phyloP scores from a whole-genome alignment of 345 rosid species.

The Mercurialis annua region DNA sequence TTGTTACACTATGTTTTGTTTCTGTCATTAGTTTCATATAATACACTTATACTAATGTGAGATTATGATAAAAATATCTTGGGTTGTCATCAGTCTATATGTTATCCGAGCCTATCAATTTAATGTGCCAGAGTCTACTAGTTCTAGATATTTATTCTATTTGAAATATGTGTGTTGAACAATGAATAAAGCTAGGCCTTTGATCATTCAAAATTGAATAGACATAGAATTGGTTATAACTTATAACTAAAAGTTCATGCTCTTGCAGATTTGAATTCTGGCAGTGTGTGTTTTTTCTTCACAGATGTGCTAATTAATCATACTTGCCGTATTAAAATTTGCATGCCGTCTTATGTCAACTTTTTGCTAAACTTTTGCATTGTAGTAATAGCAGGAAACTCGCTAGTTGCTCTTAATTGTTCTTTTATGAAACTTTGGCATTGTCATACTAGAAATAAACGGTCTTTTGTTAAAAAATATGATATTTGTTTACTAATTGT shows the following conservation, averaged over 20 bases:
- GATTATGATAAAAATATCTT: too few species aligned
- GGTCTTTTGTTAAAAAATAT: background rate
- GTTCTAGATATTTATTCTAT: too few species aligned
- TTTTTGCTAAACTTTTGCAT: background rate
- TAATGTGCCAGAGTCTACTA: background rate
- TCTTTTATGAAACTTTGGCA: background rate
- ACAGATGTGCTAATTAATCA: background rate
- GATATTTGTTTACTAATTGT: background rate
- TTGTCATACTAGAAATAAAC: background rate
- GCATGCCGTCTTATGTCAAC: background rate
- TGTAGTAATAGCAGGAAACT: background rate
- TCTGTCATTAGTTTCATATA: background rate
- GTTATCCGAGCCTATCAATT: background rate
- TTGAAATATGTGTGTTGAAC: too few species aligned
- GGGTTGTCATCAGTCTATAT: background rate
- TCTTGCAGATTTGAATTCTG: background rate
- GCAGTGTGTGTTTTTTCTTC: background rate
- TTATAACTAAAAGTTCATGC: too few species aligned
- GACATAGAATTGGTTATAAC: too few species aligned
- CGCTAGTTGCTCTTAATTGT: background rate
- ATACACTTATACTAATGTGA: too few species aligned
- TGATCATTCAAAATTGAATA: too few species aligned
- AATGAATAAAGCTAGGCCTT: too few species aligned
- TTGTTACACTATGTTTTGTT: conserved; percentile 19
- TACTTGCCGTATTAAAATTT: background rate